Base-by-base conservation (phyloP, 2,329 filamentous ascomycete species). In the Aureobasidium sp. region DNA sequence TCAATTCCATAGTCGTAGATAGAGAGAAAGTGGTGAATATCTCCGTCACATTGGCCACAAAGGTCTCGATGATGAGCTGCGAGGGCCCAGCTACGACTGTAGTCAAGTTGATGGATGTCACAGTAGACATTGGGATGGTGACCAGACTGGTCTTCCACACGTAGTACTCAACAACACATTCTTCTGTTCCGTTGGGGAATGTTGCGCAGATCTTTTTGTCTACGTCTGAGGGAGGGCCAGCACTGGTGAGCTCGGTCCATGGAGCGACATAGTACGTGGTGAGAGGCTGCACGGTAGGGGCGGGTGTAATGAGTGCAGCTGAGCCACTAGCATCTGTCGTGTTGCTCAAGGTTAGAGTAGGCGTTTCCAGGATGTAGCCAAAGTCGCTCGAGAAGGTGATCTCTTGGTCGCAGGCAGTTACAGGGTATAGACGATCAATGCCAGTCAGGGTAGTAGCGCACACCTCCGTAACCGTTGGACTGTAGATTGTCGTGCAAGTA, bases 301-400 rank as follows among this genome's bases (percentile, higher is more conserved):
- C 67, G 2, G 74, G 71, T 0, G 76, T 78, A 53, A 75, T 74
- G 21, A 64, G 61, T 5, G 30, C 59, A 25, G 45, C 53, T 16
- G 51, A 36, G 3, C n/a, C 39, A 7, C 21, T 41, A 2, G 16
- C 16, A 10, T 44, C 27, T 3, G 53, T 51, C 14, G 30, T 36
- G 6, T 37, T 44, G 5, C 62, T 67, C 5, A 64, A 62, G 0
- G 69, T 68, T 6, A 73, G 69, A 10, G 69, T 71, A 2, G 75
- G 72, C 6, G 71, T 74, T 6, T 72, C 71, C n/a, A 78, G 64
- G 1, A 70, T 70, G 65, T 73, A 76, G 16, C 75, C 76, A 53
- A 73, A 75, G 49, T 77, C 72, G 54, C 72, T 78, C 2, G 76
- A 78, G 65, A 78, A 79, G 4, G 77, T 78, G 51, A 79, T 70